Conservation (phyloP, 164 flowering plant species). For the Santalum album region DNA sequence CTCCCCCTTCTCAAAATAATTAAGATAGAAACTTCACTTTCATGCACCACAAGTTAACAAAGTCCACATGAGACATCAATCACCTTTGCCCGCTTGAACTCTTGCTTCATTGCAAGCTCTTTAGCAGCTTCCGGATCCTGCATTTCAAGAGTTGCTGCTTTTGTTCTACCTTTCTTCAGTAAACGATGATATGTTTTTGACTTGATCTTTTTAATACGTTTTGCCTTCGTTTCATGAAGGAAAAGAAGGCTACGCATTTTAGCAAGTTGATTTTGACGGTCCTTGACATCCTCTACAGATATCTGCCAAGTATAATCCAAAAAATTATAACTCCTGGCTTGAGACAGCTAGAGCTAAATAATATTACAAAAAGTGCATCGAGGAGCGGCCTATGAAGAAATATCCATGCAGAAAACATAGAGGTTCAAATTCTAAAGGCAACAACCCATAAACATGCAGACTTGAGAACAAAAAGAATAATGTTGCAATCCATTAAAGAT, state of each 20-base stretch:
- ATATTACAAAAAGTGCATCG: not conserved
- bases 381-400: not conserved
- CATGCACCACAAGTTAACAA: not conserved
- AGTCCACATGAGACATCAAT: not conserved
- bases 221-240: constrained; percentile 78
- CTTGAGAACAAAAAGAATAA: no score
- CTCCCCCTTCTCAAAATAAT: not conserved
- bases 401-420: not conserved
- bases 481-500: no score
- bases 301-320: constrained; percentile 28
- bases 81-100: constrained; percentile 80
- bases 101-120: constrained; percentile 74
- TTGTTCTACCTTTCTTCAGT: constrained; percentile 60
- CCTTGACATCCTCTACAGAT: constrained; percentile 61
- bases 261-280: constrained; percentile 61
- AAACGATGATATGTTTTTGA: constrained; percentile 74
- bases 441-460: not conserved
- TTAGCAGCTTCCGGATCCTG: constrained; percentile 83
- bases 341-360: not conserved
- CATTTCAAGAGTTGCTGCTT: constrained; percentile 29
- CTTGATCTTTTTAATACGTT: constrained; percentile 75
- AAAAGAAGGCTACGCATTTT: constrained; percentile 87
- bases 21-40: not conserved
- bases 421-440: not conserved
- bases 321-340: not conserved